A percentile compares a stretch with the other conserved stretches of the same genome.
Conservation (phyloP, 108 stramenopile genomes). For the Pseudonitzschia pungens region DNA sequence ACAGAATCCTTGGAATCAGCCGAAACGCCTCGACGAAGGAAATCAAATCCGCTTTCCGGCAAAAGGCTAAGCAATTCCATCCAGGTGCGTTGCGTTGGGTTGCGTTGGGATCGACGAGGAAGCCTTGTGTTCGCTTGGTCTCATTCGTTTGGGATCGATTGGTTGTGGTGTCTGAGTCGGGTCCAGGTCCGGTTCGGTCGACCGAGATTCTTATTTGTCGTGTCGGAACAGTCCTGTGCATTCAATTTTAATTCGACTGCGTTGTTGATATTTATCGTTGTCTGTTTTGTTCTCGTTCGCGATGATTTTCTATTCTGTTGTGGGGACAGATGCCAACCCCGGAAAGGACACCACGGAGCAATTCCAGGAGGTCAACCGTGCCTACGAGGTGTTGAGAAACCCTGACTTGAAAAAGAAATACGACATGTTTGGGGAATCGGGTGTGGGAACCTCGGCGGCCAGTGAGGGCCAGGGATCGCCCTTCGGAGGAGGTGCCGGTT, state of each 20-base stretch:
- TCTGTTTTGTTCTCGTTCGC: background rate
- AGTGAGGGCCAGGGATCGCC: conserved; percentile 38
- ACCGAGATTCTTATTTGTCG: no score
- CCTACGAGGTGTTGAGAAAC: conserved; percentile 90
- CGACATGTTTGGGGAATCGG: conserved; percentile 88
- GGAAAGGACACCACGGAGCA: conserved; percentile 70
- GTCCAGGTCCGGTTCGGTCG: no score
- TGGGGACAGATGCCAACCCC: conserved; percentile 76
- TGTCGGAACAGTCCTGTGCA: no score
- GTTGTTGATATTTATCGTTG: no score
- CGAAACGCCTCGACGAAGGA: conserved; percentile 66
- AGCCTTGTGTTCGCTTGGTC: no score
- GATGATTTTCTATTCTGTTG: background rate
- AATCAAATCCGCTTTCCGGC: conserved; percentile 88
- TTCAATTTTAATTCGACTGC: no score
- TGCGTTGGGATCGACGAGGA: no score
- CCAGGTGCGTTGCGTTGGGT: conserved; percentile 46
- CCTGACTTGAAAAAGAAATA: conserved; percentile 83
- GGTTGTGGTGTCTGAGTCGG: no score
- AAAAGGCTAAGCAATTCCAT: conserved; percentile 80
- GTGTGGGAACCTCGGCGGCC: conserved; percentile 68
- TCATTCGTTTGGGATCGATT: no score
- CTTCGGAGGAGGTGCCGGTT: conserved; percentile 70
- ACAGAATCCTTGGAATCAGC: conserved; percentile 71
- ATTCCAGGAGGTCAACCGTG: conserved; percentile 86